Base-by-base conservation (phyloP, 345 rosid species). In the Kernera saxatilis region DNA sequence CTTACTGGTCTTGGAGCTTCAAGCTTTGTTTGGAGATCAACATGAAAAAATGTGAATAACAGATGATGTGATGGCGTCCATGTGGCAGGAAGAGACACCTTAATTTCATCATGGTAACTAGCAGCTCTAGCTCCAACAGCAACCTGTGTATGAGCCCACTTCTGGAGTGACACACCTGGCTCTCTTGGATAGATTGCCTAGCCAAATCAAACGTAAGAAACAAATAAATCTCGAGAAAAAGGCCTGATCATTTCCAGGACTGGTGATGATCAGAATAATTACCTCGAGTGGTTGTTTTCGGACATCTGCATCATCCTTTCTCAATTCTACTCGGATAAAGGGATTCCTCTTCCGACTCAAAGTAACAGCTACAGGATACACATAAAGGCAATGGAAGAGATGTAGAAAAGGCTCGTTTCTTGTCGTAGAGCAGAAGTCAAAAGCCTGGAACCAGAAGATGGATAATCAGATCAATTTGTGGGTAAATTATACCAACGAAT, bases 1-100 rank as follows among this genome's bases (percentile, higher is more conserved):
- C 88, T 83, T 73, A 94, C 99, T 40, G 99, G 99, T 78, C 93
- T 89, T 73, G 99, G 97, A 79, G 97, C 95, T 85, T 94, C 99
- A 76, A 94, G 83, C 79, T 91, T 94, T 52, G 97, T 91, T 70
- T 91, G 99, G 72, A 94, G 95, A 82, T 94, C 99, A 70, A 91
- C 87, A 75, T 94, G 99, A 78, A 83, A 91, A 77, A 94, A 91
- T 60, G 99, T 94, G 85, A 94, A 94, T 73, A 94, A 71, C 50
- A 94, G 86, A 82, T 94, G 99, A 85, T 94, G 99, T 49, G 79
- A 67, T 25, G 97, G 96, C 48, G 97, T 94, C 99, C 97, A 94
- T 26, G 84, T 75, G 44, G 97, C 88, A 77, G 99, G 92, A 45
- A 94, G 93, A 27, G 90, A 88, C 72, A 88, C 81, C 82, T 91